Evolutionary conservation across 306 rosid species (phyloP).

Genomic region (Begonia loranthoides): DNA sequence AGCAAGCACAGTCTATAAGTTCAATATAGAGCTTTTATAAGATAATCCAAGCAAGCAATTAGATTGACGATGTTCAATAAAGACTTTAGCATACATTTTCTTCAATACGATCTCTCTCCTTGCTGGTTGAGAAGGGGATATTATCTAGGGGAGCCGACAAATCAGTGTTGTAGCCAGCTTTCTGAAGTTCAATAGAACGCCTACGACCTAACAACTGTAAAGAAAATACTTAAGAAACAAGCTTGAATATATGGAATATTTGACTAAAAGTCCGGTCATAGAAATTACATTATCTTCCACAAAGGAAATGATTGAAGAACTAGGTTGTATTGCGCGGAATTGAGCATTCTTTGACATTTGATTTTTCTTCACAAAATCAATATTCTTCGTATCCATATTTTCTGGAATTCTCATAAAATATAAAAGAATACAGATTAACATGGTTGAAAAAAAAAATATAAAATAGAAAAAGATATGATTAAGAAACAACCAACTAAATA

Average conservation of each 20-base stretch:
- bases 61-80: neutral
- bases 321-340: constrained; percentile 83
- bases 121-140: constrained; percentile 46
- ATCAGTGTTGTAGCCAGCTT: constrained; percentile 87
- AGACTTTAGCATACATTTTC: constrained; percentile 38
- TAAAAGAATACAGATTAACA: constrained; percentile 5
- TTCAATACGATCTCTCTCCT: constrained; percentile 70
- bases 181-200: constrained; percentile 58
- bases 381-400: constrained; percentile 30
- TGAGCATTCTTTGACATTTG: constrained; percentile 69
- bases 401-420: constrained; percentile 27
- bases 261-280: constrained; percentile 16
- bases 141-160: constrained; percentile 89
- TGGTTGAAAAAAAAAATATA: neutral
- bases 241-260: constrained; percentile 2
- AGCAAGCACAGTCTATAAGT: neutral
- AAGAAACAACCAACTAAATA: neutral
- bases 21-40: too few relatives aligned
- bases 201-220: constrained; percentile 79
- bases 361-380: constrained; percentile 33
- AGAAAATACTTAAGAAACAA: constrained; percentile 15
- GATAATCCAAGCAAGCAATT: too few relatives aligned
- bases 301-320: constrained; percentile 67
- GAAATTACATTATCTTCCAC: constrained; percentile 91
- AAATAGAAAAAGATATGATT: neutral